phyloP scores from a whole-genome alignment of 2,329 filamentous ascomycete species.

The Dichotomopilus funicola region DNA sequence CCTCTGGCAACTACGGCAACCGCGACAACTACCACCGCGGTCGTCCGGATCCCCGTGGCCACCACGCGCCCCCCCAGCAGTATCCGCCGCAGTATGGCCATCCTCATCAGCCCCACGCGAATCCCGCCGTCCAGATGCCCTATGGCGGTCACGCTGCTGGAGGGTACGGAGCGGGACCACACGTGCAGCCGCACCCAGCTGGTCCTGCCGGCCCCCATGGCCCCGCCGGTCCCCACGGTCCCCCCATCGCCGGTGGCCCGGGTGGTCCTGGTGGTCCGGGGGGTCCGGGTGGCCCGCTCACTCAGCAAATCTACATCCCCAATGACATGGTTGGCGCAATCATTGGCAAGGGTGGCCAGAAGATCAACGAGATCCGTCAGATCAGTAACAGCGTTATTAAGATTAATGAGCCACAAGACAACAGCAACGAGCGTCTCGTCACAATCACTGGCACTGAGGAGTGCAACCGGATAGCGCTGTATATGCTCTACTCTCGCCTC shows the following conservation, averaged over 20 bases:
- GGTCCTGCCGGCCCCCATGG: constrained; percentile 53
- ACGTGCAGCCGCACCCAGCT: constrained; percentile 66
- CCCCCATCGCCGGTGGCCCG: constrained; percentile 59
- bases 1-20: constrained; percentile 85
- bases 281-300: constrained; percentile 75
- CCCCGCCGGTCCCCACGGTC: constrained; percentile 62
- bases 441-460: constrained; percentile 97
- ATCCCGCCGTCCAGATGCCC: constrained; percentile 62
- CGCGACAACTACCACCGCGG: constrained; percentile 79
- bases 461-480: constrained; percentile 99
- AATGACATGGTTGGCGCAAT: constrained; percentile 99
- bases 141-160: constrained; percentile 72
- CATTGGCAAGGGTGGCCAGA: constrained; percentile 95
- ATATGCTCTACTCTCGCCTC: constrained; percentile 97
- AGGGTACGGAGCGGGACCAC: constrained; percentile 67
- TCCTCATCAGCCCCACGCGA: constrained; percentile 55
- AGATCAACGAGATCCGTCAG: constrained; percentile 98
- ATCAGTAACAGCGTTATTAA: constrained; percentile 98
- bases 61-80: constrained; percentile 63
- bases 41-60: constrained; percentile 63
- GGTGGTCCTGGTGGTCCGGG: constrained; percentile 53
- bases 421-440: constrained; percentile 95
- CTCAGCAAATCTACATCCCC: constrained; percentile 97
- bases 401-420: constrained; percentile 98
- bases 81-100: constrained; percentile 73